phyloP scores from a whole-genome alignment of 2,329 filamentous ascomycete genomes.

The Myrmaecium sp. region DNA sequence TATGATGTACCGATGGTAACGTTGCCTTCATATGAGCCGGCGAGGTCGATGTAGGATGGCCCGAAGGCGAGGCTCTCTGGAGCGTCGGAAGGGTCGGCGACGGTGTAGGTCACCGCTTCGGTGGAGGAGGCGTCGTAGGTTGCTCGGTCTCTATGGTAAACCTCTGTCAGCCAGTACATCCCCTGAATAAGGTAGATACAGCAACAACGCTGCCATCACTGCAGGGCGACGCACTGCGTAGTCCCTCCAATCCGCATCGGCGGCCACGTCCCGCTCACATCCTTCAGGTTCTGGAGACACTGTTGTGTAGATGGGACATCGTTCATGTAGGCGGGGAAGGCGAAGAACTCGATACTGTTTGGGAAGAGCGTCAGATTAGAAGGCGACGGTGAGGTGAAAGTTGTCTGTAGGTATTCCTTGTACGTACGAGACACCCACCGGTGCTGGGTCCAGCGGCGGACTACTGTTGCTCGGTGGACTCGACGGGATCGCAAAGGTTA shows the following conservation, averaged over 20 bases:
- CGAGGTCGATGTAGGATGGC: slow-evolving; percentile 34
- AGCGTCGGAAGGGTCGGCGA: slow-evolving; percentile 30
- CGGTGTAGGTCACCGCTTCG: slow-evolving; percentile 35
- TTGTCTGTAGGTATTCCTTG: not conserved
- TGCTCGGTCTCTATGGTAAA: slow-evolving; percentile 28
- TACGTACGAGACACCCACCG: slow-evolving; percentile 30
- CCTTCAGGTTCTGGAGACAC: slow-evolving; percentile 35
- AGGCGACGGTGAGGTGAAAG: not conserved
- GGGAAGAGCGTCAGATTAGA: slow-evolving; percentile 13
- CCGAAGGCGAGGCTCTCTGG: slow-evolving; percentile 35
- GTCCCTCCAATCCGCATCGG: slow-evolving; percentile 42
- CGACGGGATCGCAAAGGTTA: no score
- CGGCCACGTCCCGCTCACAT: slow-evolving; percentile 33
- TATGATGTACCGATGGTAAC: slow-evolving; percentile 28
- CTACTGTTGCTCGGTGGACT: no score
- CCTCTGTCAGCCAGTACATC: not conserved
- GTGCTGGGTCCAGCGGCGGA: slow-evolving; percentile 24
- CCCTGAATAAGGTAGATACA: not conserved
- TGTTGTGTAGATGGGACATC: slow-evolving; percentile 28
- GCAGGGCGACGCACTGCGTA: slow-evolving; percentile 27
- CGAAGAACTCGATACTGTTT: slow-evolving; percentile 31
- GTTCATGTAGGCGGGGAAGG: slow-evolving; percentile 37
- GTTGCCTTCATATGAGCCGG: slow-evolving; percentile 30
- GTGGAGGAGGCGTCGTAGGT: slow-evolving; percentile 29
- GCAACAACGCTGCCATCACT: not conserved